Percentiles rank a stretch among this genome's conserved stretches.
Conservation (phyloP, 371 early-diverging fungal genomes). For the Rhizopus microsporus region DNA sequence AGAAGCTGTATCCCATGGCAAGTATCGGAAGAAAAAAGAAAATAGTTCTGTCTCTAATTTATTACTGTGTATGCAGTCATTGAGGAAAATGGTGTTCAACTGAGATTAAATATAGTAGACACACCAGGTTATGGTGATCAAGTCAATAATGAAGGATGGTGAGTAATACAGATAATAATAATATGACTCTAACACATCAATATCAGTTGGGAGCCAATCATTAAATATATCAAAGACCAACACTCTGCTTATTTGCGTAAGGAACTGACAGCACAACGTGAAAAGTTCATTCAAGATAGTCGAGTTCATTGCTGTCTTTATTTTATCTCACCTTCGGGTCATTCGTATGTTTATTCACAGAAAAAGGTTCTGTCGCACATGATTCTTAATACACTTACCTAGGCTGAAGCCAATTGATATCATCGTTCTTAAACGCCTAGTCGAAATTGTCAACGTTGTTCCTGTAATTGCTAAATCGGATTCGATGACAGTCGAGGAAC, state of each 20-base stretch:
- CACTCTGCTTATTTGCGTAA: conserved; percentile 86
- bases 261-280: conserved; percentile 83
- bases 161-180: conserved; percentile 10
- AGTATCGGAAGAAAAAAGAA: background rate
- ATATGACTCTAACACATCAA: background rate
- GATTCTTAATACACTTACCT: conserved; percentile 13
- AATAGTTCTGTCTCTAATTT: no score
- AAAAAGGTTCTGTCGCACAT: background rate
- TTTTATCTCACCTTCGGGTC: conserved; percentile 76
- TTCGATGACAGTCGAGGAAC: conserved; percentile 78
- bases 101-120: conserved; percentile 82
- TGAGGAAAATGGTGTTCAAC: conserved; percentile 82
- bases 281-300: conserved; percentile 81
- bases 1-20: conserved; percentile 77
- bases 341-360: conserved; percentile 50
- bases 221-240: conserved; percentile 92
- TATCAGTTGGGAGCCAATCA: conserved; percentile 79
- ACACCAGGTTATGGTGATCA: conserved; percentile 81
- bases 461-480: conserved; percentile 90
- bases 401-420: conserved; percentile 82
- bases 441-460: conserved; percentile 77
- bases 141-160: conserved; percentile 89
- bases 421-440: conserved; percentile 69
- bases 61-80: conserved; percentile 48
- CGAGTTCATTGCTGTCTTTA: conserved; percentile 81